These are phyloP conservation scores for Clarireedia hainanense DNA, from an alignment of 2,329 filamentous ascomycete genomes.

Conservation along the genomic window DNA sequence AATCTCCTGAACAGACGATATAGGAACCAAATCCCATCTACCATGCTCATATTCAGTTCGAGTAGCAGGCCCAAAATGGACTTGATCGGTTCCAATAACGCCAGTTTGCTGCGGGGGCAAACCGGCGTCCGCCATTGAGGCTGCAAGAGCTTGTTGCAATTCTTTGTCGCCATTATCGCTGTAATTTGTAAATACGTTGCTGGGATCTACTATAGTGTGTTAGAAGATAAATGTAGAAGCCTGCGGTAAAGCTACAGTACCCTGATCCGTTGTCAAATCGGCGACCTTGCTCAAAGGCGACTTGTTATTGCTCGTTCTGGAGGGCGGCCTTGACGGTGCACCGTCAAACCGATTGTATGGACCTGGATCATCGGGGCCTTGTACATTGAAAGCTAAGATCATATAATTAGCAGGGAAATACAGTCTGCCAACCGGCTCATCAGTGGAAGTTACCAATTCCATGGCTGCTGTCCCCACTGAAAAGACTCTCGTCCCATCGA, in stretches of 20 bases:
- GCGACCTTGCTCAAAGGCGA: conserved; percentile 48
- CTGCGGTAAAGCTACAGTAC: not conserved
- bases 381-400: conserved; percentile 4
- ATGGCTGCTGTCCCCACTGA: conserved; percentile 32
- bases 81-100: conserved; percentile 33
- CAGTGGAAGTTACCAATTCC: conserved; percentile 36
- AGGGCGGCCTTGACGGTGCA: conserved; percentile 49
- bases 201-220: conserved; percentile 16
- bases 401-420: not conserved
- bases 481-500: conserved; percentile 48
- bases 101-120: conserved; percentile 43
- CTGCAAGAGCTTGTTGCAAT: conserved; percentile 46
- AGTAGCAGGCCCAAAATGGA: conserved; percentile 53
- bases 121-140: conserved; percentile 47
- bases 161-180: conserved; percentile 40
- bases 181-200: conserved; percentile 18
- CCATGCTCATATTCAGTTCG: conserved; percentile 45
- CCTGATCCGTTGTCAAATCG: conserved; percentile 38
- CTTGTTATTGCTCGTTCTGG: conserved; percentile 44
- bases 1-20: conserved; percentile 25
- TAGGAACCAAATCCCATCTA: conserved; percentile 52
- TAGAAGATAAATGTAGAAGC: not conserved
- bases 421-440: too few species aligned
- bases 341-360: not conserved
- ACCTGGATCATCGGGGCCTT: conserved; percentile 9